Percentiles rank a stretch among this genome's conserved stretches.
These are phyloP conservation scores for Ustilago shanxiensis DNA, from an alignment of 1,284 basidiomycete genomes.

Conservation along the genomic window DNA sequence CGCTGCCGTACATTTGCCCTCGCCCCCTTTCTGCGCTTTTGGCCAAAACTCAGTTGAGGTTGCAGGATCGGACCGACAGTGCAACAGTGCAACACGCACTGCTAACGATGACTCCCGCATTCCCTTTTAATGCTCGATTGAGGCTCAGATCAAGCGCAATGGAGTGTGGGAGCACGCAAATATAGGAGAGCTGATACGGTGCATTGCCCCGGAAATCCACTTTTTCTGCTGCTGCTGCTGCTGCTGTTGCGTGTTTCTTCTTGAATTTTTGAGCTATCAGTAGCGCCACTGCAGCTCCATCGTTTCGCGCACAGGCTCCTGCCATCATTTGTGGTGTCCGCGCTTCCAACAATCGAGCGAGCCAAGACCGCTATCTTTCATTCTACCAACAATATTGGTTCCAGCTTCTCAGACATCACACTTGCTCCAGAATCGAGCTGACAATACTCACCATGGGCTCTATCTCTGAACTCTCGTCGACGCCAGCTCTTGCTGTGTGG, in stretches of 20 bases:
- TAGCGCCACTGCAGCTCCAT: not conserved
- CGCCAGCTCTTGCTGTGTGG: conserved; percentile 52
- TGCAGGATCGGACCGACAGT: not conserved
- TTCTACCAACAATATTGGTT: conserved; percentile 2
- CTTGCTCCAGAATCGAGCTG: conserved; percentile 13
- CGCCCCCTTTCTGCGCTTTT: not conserved
- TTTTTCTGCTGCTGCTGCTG: too few relatives aligned
- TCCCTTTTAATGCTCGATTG: not conserved
- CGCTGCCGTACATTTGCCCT: conserved; percentile 17
- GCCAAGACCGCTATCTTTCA: not conserved
- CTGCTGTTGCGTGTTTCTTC: conserved; percentile 7
- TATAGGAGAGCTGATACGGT: not conserved
- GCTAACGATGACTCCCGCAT: conserved; percentile 21
- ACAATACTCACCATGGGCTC: conserved; percentile 39
- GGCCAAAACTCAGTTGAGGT: too few relatives aligned
- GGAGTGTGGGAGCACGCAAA: not conserved
- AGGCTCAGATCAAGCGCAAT: too few relatives aligned
- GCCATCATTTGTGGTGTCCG: not conserved
- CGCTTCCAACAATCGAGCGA: not conserved
- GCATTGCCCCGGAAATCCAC: not conserved
- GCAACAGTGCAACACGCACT: not conserved
- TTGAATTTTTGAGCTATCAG: not conserved
- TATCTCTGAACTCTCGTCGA: conserved; percentile 25
- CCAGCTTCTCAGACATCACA: not conserved
- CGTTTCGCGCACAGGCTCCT: not conserved